Base-by-base conservation (phyloP, 2,329 filamentous ascomycete species). In the Neurospora crassa region DNA sequence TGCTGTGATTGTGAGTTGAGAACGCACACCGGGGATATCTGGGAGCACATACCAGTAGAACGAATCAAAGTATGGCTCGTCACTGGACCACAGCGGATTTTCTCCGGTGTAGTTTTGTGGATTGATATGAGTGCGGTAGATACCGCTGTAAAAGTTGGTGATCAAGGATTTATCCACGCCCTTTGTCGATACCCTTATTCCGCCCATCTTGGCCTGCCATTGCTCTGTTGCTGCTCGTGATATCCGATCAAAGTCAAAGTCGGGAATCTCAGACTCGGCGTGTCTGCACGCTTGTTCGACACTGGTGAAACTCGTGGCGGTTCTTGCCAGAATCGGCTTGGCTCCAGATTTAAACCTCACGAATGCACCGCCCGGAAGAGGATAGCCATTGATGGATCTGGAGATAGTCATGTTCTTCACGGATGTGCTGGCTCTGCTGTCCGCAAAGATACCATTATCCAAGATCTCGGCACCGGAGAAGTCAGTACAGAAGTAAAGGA, bases 51-150 rank as follows among this genome's bases (percentile, higher is more conserved):
- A 87, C 85, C 90, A 93, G 78, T 93, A 94, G 75, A 90, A 92
- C 0, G 89, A 91, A 78, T 93, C 91, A 76, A 90, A 93, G 76
- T 92, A 93, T 0, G 90, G 90, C 77, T 92, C 90, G 1, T 82
- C 82, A 59, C 86, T 89, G 1, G 85, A 74, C 89, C 90, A 93
- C 0, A 89, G 77, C 2, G 89, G 89, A 70, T 92, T 93, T 77
- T 93, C 91, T 0, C 89, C 89, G 0, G 91, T 92, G 75, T 92
- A 92, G 75, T 92, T 91, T 75, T 92, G 90, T 2, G 91, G 91
- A 69, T 87, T 90, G 72, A 92, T 88, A 86, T 92, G 88, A 3
- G 88, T 86, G n/a, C 90, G 83, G 77, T 93, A 93, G n/a, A 89
- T 84, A 2, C 90, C 90, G 63, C 88, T 91, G 84, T 90, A 92